These are phyloP conservation scores for Lentinula raphanica DNA, from an alignment of 768 basidiomycete genomes.

Conservation along the genomic window DNA sequence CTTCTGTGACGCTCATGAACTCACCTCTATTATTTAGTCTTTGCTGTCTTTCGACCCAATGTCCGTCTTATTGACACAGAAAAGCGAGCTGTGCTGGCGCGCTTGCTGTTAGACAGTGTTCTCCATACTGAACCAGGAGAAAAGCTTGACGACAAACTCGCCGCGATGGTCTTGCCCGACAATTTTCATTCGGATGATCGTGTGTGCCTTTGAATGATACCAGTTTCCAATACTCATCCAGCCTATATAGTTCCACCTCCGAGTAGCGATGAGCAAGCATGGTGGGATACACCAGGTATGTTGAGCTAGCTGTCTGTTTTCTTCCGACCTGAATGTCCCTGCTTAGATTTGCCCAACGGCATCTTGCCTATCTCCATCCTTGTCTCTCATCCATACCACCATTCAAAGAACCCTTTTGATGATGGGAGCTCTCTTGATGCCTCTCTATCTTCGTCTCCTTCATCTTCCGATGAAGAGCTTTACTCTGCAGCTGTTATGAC, in stretches of 20 bases:
- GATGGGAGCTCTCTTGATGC: constrained; percentile 47
- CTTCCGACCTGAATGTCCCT: constrained; percentile 1
- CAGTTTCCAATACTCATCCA: not conserved
- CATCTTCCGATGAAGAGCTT: constrained; percentile 82
- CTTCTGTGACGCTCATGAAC: not conserved
- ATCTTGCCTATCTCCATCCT: constrained; percentile 40
- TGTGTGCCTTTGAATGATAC: constrained; percentile 23
- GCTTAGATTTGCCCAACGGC: constrained; percentile 54
- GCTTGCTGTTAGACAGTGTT: constrained; percentile 61
- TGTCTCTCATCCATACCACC: constrained; percentile 15
- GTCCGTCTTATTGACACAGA: constrained; percentile 74
- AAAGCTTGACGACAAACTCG: constrained; percentile 67
- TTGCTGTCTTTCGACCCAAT: constrained; percentile 72
- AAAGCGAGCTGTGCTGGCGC: constrained; percentile 68
- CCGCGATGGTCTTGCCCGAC: constrained; percentile 45
- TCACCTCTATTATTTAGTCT: constrained; percentile 46
- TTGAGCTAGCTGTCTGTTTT: not conserved
- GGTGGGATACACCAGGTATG: constrained; percentile 77
- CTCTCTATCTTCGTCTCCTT: constrained; percentile 66
- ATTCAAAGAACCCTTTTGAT: constrained; percentile 63
- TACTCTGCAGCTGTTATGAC: constrained; percentile 69
- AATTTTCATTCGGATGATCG: constrained; percentile 38
- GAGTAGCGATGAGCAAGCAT: constrained; percentile 67
- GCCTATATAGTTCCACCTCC: constrained; percentile 68
- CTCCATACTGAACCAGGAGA: constrained; percentile 60